Evolutionary conservation across 2,329 filamentous ascomycete species (phyloP).

Genomic region (Curvularia lunata): DNA sequence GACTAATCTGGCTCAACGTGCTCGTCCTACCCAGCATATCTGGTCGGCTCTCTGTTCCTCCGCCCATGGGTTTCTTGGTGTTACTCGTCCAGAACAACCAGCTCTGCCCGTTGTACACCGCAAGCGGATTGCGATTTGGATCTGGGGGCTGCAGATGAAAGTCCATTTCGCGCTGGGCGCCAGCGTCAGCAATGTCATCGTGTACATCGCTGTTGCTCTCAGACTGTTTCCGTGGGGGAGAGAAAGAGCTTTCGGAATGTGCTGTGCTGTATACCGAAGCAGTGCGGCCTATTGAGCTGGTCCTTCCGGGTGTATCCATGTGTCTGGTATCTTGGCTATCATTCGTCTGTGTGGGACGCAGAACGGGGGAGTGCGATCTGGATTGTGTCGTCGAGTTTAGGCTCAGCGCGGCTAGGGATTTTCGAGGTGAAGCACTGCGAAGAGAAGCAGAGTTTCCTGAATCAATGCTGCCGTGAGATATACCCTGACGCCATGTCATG

Average conservation of each 20-base stretch:
- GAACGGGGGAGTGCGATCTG: constrained; percentile 23
- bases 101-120: constrained; percentile 58
- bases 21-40: constrained; percentile 51
- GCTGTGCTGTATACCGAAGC: constrained; percentile 18
- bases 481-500: constrained; percentile 81
- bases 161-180: constrained; percentile 16
- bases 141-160: constrained; percentile 18
- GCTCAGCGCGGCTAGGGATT: constrained; percentile 44
- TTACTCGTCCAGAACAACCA: constrained; percentile 61
- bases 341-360: constrained; percentile 19
- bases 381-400: constrained; percentile 17
- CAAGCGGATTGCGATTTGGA: constrained; percentile 57
- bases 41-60: constrained; percentile 32
- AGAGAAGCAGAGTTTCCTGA: constrained; percentile 32
- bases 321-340: constrained; percentile 25
- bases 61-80: constrained; percentile 4
- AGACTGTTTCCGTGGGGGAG: constrained; percentile 10
- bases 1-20: constrained; percentile 63
- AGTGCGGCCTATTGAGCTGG: constrained; percentile 19
- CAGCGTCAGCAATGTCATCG: no score
- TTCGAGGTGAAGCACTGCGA: constrained; percentile 58
- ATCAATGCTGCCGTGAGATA: constrained; percentile 61
- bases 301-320: constrained; percentile 30
- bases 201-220: background rate
- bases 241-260: constrained; percentile 16